Evolutionary conservation across 352 stramenopile genomes (phyloP).

Genomic region (Phytophthora europaea): DNA sequence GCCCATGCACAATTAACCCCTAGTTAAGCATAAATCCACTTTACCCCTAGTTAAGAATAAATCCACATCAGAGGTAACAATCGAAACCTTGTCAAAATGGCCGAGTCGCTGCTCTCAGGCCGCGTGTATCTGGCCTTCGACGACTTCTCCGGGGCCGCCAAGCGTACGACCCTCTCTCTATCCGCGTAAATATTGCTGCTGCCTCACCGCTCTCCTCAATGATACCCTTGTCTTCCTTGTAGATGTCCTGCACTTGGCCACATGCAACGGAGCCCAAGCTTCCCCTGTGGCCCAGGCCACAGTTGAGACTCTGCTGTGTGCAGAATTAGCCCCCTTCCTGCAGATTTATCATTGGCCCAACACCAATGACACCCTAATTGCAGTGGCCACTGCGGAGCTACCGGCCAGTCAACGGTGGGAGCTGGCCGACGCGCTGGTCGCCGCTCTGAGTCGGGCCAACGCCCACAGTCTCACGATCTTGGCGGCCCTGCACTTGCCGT

Average conservation of each 20-base stretch:
- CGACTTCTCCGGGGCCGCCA: constrained; percentile 73
- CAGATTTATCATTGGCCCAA: constrained; percentile 25
- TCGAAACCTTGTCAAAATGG: constrained; percentile 6
- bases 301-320: constrained; percentile 18
- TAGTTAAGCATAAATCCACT: no score
- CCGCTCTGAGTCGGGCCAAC: constrained; percentile 41
- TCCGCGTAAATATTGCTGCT: not conserved
- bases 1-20: no score
- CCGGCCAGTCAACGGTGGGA: constrained; percentile 43
- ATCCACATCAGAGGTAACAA: not conserved
- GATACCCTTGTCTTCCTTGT: not conserved
- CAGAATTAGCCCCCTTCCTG: constrained; percentile 23
- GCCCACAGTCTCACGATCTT: constrained; percentile 58
- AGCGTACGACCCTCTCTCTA: constrained; percentile 43
- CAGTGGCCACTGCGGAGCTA: constrained; percentile 44
- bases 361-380: constrained; percentile 42
- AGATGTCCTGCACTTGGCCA: constrained; percentile 54
- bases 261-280: constrained; percentile 21
- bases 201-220: not conserved
- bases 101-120: constrained; percentile 18
- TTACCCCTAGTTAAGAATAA: not conserved
- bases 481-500: constrained; percentile 65
- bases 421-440: constrained; percentile 56
- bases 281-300: constrained; percentile 7
- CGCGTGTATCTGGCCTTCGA: constrained; percentile 74